Evolutionary conservation across 108 stramenopile genomes (phyloP).

Genomic region (Chaetoceros tenuissimus): DNA sequence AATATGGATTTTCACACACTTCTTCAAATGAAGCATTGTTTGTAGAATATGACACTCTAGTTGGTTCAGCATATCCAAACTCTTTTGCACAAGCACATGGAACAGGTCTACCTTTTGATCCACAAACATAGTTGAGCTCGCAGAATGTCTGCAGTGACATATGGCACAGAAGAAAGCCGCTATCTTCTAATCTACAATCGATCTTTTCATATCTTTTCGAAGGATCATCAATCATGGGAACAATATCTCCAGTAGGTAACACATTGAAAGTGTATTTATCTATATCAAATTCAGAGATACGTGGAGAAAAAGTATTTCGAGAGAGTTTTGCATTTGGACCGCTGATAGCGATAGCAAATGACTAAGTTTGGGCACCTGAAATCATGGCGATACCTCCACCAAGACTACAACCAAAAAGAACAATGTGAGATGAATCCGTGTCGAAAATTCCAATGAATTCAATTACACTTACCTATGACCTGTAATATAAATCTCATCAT

Average conservation of each 20-base stretch:
- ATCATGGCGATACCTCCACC: slow-evolving; percentile 78
- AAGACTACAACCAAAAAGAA: too few relatives aligned
- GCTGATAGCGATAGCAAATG: slow-evolving; percentile 56
- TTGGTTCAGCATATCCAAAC: slow-evolving; percentile 33
- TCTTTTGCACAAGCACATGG: slow-evolving; percentile 47
- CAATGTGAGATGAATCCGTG: background rate
- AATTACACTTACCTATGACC: slow-evolving; percentile 17
- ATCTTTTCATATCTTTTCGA: slow-evolving; percentile 45
- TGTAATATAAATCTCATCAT: slow-evolving; percentile 6
- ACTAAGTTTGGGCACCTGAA: slow-evolving; percentile 60
- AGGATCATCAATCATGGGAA: slow-evolving; percentile 58
- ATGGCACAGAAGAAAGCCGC: slow-evolving; percentile 50
- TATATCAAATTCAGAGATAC: slow-evolving; percentile 33
- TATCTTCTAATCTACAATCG: slow-evolving; percentile 38
- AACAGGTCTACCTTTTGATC: slow-evolving; percentile 34
- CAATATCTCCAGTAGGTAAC: slow-evolving; percentile 70
- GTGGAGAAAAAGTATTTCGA: slow-evolving; percentile 53
- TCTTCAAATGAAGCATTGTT: slow-evolving; percentile 14
- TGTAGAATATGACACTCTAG: background rate
- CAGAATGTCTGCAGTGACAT: slow-evolving; percentile 33
- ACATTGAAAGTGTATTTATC: slow-evolving; percentile 66
- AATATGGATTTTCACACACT: too few relatives aligned
- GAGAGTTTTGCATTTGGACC: slow-evolving; percentile 58
- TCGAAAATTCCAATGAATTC: background rate
- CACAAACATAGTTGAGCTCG: slow-evolving; percentile 61